Evolutionary conservation across 1,284 basidiomycete genomes (phyloP), one percentile per base, ranked within the genome.

Genomic region (Pterulicium gracile): DNA sequence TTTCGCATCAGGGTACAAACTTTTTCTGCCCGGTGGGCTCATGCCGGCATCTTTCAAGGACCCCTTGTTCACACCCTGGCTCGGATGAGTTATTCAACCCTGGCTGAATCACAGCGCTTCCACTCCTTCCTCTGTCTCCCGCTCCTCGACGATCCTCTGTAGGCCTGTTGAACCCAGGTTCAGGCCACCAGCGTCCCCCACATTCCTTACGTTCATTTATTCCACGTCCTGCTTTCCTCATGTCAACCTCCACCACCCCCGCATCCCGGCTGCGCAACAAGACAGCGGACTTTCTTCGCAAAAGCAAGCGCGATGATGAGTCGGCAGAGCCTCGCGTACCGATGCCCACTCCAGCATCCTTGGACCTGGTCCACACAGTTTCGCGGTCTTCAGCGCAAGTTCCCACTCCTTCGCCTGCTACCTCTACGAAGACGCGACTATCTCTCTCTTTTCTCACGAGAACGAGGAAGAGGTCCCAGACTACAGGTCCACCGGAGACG

Each of bases 401-500:
- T n/a, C n/a, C n/a, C n/a, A n/a, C n/a, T n/a, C n/a, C n/a, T n/a
- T n/a, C n/a, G n/a, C n/a, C n/a, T 20, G 18, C 19, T 10, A 22
- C 23, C 18, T 19, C 18, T 13, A n/a, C 24, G 19, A 46, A 39
- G 39, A 5, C 44, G 19, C 34, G 34, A 21, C 5, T 46, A n/a
- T 19, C 23, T 10, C 12, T 15, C 20, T 10, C 18, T 13, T 46
- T 46, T 21, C 44, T 46, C 10, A 34, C 24, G 32, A 24, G 44
- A 20, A 19, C 44, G 12, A 46, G 44, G 44, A 46, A 46, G 35
- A 46, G 39, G 20, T 46, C 43, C 14, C 23, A 22, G 20, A 24
- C 18, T 24, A n/a, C 43, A 17, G 32, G 23, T 15, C 19, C 19
- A 4, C 24, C 43, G 15, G 43, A 44, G 12, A 10, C 7, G 15